phyloP scores from a whole-genome alignment of 1,284 basidiomycete species.

The Termitomyces sp. region DNA sequence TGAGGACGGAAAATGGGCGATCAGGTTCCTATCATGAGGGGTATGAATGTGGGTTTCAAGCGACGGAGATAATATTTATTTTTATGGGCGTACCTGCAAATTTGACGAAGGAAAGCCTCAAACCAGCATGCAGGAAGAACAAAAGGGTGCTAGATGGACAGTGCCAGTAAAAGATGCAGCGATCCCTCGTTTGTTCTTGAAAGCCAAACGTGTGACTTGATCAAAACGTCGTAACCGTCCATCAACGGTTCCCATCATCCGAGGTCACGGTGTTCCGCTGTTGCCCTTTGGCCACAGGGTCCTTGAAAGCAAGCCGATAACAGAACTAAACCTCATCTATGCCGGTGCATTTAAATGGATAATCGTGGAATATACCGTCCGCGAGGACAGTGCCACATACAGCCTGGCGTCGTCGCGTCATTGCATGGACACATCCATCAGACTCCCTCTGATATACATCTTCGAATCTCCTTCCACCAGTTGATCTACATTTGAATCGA shows the following conservation, averaged over 20 bases:
- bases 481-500: not conserved
- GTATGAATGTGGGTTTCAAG: conserved; percentile 10
- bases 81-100: not conserved
- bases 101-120: not conserved
- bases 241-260: conserved; percentile 13
- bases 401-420: not conserved
- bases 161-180: not conserved
- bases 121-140: conserved; percentile 11
- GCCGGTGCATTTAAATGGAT: too few relatives aligned
- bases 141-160: not conserved
- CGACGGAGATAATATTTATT: too few relatives aligned
- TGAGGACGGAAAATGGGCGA: conserved; percentile 10
- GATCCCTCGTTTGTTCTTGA: not conserved
- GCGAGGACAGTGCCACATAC: too few relatives aligned
- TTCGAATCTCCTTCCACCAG: too few relatives aligned
- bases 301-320: not conserved
- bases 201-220: conserved; percentile 11
- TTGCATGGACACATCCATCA: too few relatives aligned
- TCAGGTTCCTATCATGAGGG: conserved; percentile 13
- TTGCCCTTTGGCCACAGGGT: not conserved
- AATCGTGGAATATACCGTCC: too few relatives aligned
- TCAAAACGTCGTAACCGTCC: conserved; percentile 14
- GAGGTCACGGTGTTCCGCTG: not conserved
- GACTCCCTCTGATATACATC: too few relatives aligned
- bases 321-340: not conserved